Conservation (phyloP, 2,329 filamentous ascomycete genomes). For the Thielaviopsis punctulata region DNA sequence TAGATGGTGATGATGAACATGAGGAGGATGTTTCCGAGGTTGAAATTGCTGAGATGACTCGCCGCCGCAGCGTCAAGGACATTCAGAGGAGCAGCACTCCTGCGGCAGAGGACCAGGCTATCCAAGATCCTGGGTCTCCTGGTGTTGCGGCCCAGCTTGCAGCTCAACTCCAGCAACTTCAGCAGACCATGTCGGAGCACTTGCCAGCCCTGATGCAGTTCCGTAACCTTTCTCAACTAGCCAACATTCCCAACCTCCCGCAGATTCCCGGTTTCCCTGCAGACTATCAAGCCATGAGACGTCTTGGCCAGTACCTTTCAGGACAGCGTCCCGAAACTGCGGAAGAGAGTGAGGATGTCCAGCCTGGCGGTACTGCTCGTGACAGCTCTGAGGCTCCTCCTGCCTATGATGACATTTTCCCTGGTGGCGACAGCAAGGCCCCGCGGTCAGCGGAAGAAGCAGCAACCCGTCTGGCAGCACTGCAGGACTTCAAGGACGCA, state of each 20-base stretch:
- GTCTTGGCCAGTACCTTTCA: constrained; percentile 58
- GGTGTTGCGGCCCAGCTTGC: constrained; percentile 59
- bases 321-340: constrained; percentile 37
- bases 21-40: constrained; percentile 5
- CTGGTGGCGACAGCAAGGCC: constrained; percentile 24
- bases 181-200: constrained; percentile 50
- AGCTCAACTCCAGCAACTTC: constrained; percentile 59
- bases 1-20: constrained; percentile 24
- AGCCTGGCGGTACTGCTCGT: neutral
- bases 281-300: constrained; percentile 58
- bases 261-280: constrained; percentile 46
- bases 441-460: constrained; percentile 40
- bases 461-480: constrained; percentile 21
- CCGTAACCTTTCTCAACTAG: constrained; percentile 30
- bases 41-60: neutral
- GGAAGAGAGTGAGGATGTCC: constrained; percentile 17
- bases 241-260: constrained; percentile 31
- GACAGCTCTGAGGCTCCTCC: constrained; percentile 37
- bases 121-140: constrained; percentile 19
- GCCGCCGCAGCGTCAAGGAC: neutral
- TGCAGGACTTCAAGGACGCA: constrained; percentile 7
- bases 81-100: constrained; percentile 3
- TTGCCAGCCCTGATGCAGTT: constrained; percentile 33
- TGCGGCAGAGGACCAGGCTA: neutral
- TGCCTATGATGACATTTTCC: constrained; percentile 66